Base-by-base conservation (phyloP, 352 stramenopile genomes). In the Pythium brachiatum region DNA sequence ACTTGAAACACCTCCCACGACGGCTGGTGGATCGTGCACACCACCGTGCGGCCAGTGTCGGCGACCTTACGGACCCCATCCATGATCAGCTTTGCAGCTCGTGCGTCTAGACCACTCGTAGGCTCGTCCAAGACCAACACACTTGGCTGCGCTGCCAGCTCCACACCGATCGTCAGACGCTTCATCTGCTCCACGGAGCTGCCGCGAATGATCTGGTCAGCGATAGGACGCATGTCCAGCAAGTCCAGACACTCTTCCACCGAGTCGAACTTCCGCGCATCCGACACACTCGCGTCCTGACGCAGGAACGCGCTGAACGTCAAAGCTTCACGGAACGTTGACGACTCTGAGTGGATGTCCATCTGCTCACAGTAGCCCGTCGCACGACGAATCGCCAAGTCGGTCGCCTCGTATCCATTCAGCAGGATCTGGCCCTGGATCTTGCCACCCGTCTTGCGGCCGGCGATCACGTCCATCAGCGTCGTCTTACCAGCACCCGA, bases 401-500 rank as follows among this genome's bases (percentile, higher is more conserved):
- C 66, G 2, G 71, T 78, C 0, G 73, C 77, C 66, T 96, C 89
- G 60, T 93, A 73, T 34, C 95, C 94, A 69, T 98, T 98, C 6
- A 98, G 57, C 59, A 58, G 29, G 21, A 98, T 90, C 21, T 95
- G 53, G 20, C 95, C 94, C 23, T 69, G 70, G 48, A 98, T 90
- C 13, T 60, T 80, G 23, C 96, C 95, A 23, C 78, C 80, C 2
- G 79, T 95, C 75, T 98, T 99, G 48, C 95, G 79, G 16, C 96
- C 78, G 7, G 95, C 91, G 53, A 99, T 92, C 7, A 98, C 93
- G 69, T 99, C 94, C 70, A 98, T 91, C 7, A 99, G 76, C 2
- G 96, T 99, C 16, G 94, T 98, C 73, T 99, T 98, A 2, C 94
- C 92, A 27, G 89, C 86, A 48, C 88, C 87, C 0, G 76, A 83